Conservation (phyloP, 164 flowering plant species). For the Warburgia ugandensis region DNA sequence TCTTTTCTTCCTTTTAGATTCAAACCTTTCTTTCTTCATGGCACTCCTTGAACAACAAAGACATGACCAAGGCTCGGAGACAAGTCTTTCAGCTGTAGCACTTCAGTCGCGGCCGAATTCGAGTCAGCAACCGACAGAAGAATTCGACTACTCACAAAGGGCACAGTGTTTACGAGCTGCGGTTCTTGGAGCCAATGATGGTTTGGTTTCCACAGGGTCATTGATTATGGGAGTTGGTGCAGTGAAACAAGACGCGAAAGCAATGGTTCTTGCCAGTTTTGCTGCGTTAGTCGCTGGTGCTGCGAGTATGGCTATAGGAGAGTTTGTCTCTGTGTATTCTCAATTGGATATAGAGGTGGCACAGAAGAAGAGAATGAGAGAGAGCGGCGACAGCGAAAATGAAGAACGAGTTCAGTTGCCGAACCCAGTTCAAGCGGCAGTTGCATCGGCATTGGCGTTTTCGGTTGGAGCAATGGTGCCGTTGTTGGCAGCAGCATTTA, state of each 20-base stretch:
- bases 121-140: slow-evolving; percentile 4
- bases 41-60: background rate
- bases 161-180: slow-evolving; percentile 30
- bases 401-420: slow-evolving; percentile 9
- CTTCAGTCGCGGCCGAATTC: background rate
- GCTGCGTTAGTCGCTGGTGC: slow-evolving; percentile 26
- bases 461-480: slow-evolving; percentile 19
- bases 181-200: slow-evolving; percentile 29
- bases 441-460: slow-evolving; percentile 22
- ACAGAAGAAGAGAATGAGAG: slow-evolving; percentile 17
- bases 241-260: slow-evolving; percentile 14
- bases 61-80: no score
- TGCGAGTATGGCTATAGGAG: slow-evolving; percentile 29
- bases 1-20: no score
- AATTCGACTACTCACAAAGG: slow-evolving; percentile 19
- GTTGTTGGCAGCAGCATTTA: slow-evolving; percentile 16
- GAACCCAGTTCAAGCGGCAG: slow-evolving; percentile 16
- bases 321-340: slow-evolving; percentile 27
- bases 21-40: background rate
- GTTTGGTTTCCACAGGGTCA: slow-evolving; percentile 24
- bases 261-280: slow-evolving; percentile 22
- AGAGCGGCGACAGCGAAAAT: background rate
- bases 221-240: slow-evolving; percentile 31
- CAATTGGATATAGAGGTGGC: slow-evolving; percentile 25
- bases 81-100: background rate